A percentile compares a stretch with the other conserved stretches of the same genome.
phyloP scores from a whole-genome alignment of 176 grass and related monocot species.

The Bothriochloa decipiens region DNA sequence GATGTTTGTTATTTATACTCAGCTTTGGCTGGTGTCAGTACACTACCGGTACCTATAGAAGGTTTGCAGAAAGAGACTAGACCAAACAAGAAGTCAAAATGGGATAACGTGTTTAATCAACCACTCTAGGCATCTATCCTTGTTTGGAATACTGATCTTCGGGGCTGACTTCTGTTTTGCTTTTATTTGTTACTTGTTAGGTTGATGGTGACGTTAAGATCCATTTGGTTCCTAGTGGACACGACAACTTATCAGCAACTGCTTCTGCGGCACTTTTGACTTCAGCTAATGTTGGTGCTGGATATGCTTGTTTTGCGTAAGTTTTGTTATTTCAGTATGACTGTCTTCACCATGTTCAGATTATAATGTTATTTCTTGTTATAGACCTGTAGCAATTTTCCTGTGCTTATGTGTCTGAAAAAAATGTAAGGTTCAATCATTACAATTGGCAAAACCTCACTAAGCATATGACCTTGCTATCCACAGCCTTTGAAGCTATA shows the following conservation, averaged over 20 bases:
- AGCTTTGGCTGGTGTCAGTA: conserved; percentile 40
- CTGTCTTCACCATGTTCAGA: neutral
- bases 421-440: neutral
- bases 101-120: conserved; percentile 84
- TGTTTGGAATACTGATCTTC: conserved; percentile 36
- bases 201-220: conserved; percentile 79
- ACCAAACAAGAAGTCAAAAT: conserved; percentile 92
- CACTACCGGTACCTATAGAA: conserved; percentile 48
- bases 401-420: too few species aligned
- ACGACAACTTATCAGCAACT: conserved; percentile 53
- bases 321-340: conserved; percentile 39
- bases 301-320: conserved; percentile 96
- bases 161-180: conserved; percentile 30
- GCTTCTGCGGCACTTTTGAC: conserved; percentile 57
- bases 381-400: too few species aligned
- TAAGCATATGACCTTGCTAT: neutral
- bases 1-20: neutral
- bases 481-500: neutral
- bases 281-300: conserved; percentile 76
- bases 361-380: neutral
- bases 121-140: conserved; percentile 1
- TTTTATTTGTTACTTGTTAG: conserved; percentile 53
- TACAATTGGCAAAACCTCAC: neutral
- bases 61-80: conserved; percentile 62
- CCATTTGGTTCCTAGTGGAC: conserved; percentile 51